phyloP scores from a whole-genome alignment of 148 eudicot genomes.

The Hydrangea macrophylla region DNA sequence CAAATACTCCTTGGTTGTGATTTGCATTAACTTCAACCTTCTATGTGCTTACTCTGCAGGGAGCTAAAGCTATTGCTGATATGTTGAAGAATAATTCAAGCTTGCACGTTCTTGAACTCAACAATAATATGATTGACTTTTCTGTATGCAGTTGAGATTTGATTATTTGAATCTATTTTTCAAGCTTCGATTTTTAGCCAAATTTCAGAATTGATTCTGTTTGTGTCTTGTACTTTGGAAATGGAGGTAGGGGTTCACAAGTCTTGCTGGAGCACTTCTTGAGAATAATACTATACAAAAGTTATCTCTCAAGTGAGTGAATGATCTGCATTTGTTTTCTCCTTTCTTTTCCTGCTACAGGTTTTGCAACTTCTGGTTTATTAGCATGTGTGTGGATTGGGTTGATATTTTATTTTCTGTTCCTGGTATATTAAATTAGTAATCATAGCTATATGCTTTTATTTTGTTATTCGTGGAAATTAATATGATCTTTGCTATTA shows the following conservation, averaged over 20 bases:
- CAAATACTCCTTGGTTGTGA: background rate
- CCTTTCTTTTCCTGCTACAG: slow-evolving; percentile 10
- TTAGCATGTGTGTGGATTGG: background rate
- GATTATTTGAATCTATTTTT: slow-evolving; percentile 11
- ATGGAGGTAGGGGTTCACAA: slow-evolving; percentile 97
- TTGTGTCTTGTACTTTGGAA: slow-evolving; percentile 33
- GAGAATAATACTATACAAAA: slow-evolving; percentile 64
- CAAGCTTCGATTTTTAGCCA: slow-evolving; percentile 14
- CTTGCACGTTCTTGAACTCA: slow-evolving; percentile 73
- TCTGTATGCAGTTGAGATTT: slow-evolving; percentile 65
- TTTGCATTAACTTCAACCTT: slow-evolving; percentile 3
- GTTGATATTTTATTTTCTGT: background rate
- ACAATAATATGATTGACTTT: slow-evolving; percentile 84
- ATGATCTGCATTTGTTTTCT: slow-evolving; percentile 15
- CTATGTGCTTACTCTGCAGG: slow-evolving; percentile 48
- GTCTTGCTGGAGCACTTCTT: slow-evolving; percentile 88
- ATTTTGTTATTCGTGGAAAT: background rate
- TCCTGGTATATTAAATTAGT: background rate
- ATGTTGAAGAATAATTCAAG: slow-evolving; percentile 81
- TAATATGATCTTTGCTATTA: slow-evolving; percentile 11
- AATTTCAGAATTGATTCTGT: slow-evolving; percentile 26
- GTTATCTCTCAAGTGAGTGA: slow-evolving; percentile 76
- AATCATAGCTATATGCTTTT: background rate
- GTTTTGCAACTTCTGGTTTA: background rate
- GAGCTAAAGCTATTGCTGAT: slow-evolving; percentile 88